Evolutionary conservation across 768 basidiomycete genomes (phyloP), one percentile per base, ranked within the genome.

Genomic region (Kondoa malvinella): DNA sequence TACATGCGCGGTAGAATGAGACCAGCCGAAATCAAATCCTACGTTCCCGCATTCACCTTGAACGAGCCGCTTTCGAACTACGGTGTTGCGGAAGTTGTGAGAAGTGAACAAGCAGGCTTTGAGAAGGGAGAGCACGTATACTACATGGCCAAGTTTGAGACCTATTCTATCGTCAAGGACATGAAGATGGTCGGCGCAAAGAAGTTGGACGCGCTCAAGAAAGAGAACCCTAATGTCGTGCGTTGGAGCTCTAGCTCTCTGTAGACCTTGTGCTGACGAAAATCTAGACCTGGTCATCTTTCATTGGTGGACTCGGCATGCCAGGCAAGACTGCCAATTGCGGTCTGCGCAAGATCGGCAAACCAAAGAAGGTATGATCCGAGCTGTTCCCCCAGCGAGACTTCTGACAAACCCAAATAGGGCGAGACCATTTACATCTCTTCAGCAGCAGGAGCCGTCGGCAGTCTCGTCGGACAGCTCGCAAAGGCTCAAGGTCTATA

Each of bases 401-500:
- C 78, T 67, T 76, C 75, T 65, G 72, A 78, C 2, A 67, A 76
- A 56, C 73, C 79, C 16, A 79, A 81, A 81, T 81, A 80, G 78
- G 83, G 83, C 4, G 81, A 84, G 68, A 78, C 77, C 0, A 80
- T 78, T 21, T 84, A 83, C 69, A 78, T 85, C 17, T 78, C 77
- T 1, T 77, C 81, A 2, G 82, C 78, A 0, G 77, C 79, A 8
- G 81, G 81, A 71, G 57, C 84, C 17, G 85, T 88, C 31, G 86
- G 86, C 70, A 82, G 83, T 82, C 84, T 79, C 21, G 79, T 81
- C 60, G 75, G 78, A 32, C 80, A 81, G 73, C 70, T 81, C n/a
- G 80, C 81, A 29, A 80, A 81, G 69, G 71, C 70, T 0, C 74
- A 77, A 0, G 81, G 81, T 0, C 69, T 80, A 40, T 85, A 84